Percentiles rank a stretch among this genome's conserved stretches.
phyloP scores from a whole-genome alignment of 768 basidiomycete species.

The Kockovaella imperatae region DNA sequence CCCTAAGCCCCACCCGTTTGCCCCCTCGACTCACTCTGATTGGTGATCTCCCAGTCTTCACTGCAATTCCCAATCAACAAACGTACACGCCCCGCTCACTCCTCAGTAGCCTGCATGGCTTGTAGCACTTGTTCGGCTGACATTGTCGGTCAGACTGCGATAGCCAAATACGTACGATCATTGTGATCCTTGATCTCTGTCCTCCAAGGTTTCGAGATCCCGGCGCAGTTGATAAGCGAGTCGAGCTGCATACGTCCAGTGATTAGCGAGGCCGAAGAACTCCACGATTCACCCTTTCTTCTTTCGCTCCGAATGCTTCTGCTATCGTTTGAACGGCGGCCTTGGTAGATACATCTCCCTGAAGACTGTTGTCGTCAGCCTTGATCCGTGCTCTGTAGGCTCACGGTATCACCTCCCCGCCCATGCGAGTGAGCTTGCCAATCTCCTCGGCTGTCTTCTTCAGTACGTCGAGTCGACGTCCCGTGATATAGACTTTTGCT shows the following conservation, averaged over 20 bases:
- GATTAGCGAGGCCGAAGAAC: neutral
- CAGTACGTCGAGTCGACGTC: constrained; percentile 30
- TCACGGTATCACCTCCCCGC: constrained; percentile 14
- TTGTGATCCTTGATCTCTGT: constrained; percentile 2
- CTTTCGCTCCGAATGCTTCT: constrained; percentile 14
- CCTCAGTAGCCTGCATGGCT: constrained; percentile 19
- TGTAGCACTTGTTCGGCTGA: constrained; percentile 19
- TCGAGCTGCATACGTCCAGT: too few species aligned
- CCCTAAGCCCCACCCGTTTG: too few species aligned
- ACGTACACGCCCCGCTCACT: too few species aligned
- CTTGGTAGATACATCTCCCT: constrained; percentile 35
- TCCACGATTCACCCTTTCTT: constrained; percentile 7
- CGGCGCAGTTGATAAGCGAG: constrained; percentile 40
- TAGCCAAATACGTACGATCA: neutral
- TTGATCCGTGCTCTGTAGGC: neutral
- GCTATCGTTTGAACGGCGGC: constrained; percentile 24
- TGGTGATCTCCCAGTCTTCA: too few species aligned
- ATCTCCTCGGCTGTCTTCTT: constrained; percentile 21
- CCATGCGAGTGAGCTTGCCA: constrained; percentile 11
- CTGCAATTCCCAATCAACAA: too few species aligned
- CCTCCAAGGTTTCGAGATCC: constrained; percentile 27
- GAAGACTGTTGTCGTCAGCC: constrained; percentile 6
- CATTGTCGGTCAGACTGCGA: constrained; percentile 11
- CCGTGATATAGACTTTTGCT: constrained; percentile 40
- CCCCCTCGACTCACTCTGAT: too few species aligned